Base-by-base conservation (phyloP, 805 yeast species). In the Candida cerambycidarum region DNA sequence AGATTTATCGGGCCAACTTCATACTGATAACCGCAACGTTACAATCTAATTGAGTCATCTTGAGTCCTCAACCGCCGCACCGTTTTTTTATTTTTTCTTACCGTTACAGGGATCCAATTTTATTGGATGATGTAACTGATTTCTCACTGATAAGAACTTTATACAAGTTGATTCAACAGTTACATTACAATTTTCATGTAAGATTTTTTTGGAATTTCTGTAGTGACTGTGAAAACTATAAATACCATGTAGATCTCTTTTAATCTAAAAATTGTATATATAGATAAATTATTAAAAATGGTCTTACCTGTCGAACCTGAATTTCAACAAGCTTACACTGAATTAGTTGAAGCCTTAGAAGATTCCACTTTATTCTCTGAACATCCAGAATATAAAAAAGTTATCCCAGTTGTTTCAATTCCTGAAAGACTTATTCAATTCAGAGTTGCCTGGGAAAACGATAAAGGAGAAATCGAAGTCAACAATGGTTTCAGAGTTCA, bases 401-500 rank as follows among this genome's bases (percentile, higher is more conserved):
- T 88, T 40, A 78, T 92, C 51, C 89, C 92, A 45, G 89, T 92
- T 52, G 86, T 90, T 50, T 86, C 97, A 41, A 80, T 90, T 47
- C 99, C 99, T 54, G 98, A 92, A 78, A 84, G 98, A 73, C 76
- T 89, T 59, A 82, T 93, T 65, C 97, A 89, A 72, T 92, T 92
- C 85, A 85, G 98, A 76, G 98, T 93, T 44, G 79, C 85, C 43
- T 92, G 99, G 99, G 97, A 93, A 75, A 88, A 92, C 65, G 99
- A 93, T 76, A 74, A 82, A 57, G 96, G 96, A 58, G 83, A 78
- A 61, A 74, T 87, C 62, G 92, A 89, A 75, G 95, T 92, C 54
- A 93, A 93, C 83, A 81, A 89, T 56, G 99, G 98, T 69, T 92
- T 80, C 89, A 82, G 99, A 76, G 97, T 92, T 51, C 99, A 92